Evolutionary conservation across 2,329 filamentous ascomycete genomes (phyloP), one percentile per base, ranked within the genome.

Genomic region (Aspergillus pseudoviridinutans): DNA sequence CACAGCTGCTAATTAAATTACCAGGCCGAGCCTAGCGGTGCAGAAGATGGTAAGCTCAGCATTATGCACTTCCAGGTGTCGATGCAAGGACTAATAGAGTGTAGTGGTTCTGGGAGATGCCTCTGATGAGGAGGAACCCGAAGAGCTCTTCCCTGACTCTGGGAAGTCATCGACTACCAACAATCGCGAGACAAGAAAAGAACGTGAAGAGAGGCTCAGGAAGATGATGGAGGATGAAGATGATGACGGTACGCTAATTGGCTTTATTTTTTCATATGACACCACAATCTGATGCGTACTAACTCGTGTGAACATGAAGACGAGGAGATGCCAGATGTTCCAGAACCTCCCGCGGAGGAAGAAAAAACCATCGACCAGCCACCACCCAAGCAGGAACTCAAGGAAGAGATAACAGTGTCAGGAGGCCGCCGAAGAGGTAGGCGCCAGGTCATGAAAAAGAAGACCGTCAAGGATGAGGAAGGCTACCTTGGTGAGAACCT

Each of bases 371-470:
- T 69, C 28, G 70, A 71, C 28, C 62, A 70, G 52, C 66, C 74
- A 10, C 65, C 66, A 24, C 60, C 79, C n/a, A 73, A 78, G 52
- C 78, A 78, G 1, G 71, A 80, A 28, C 81, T 83, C 58, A 73
- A 74, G 58, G 70, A 71, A 56, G 76, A 83, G 5, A 76, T 87
- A 6, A 82, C 81, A 1, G 75, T 82, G 1, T 74, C 80, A 59
- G 84, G 82, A 56, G 89, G 89, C 0, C 84, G 91, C 42, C 82
- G 90, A 58, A 85, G 92, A 61, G 91, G 91, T 32, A 87, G 85
- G 71, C 84, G 92, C 64, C 85, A 88, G 66, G 84, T 97, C 7
- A 91, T 90, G 84, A 92, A 90, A 76, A 96, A 95, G 80, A 90
- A 88, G 78, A 92, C 88, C 49, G 83, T 89, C 55, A 88, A 92